Conservation (phyloP, 2,329 filamentous ascomycete species). For the Xylariales sp. region DNA sequence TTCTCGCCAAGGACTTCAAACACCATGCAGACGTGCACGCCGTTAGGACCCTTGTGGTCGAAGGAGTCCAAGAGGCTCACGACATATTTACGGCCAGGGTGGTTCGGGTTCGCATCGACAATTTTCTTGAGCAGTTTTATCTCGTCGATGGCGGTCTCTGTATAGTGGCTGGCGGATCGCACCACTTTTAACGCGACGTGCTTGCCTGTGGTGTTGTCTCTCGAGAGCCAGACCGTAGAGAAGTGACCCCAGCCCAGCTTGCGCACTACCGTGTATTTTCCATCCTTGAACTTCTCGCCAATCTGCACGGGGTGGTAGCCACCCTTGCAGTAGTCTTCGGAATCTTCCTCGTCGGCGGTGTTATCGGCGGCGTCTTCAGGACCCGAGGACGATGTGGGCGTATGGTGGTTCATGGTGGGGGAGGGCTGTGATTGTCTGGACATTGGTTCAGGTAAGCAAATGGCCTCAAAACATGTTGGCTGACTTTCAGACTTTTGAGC, state of each 20-base stretch:
- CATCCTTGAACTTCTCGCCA: slow-evolving; percentile 96
- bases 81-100: slow-evolving; percentile 91
- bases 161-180: slow-evolving; percentile 95
- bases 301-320: slow-evolving; percentile 94
- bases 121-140: slow-evolving; percentile 98
- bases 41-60: slow-evolving; percentile 95
- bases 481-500: too few relatives aligned
- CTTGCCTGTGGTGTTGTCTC: slow-evolving; percentile 83
- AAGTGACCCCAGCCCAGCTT: slow-evolving; percentile 99
- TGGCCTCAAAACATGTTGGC: too few relatives aligned
- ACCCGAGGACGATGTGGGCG: slow-evolving; percentile 72
- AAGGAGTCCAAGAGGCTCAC: slow-evolving; percentile 96
- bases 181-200: slow-evolving; percentile 98
- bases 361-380: slow-evolving; percentile 83
- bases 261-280: slow-evolving; percentile 91
- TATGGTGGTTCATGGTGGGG: slow-evolving; percentile 59
- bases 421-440: slow-evolving; percentile 52
- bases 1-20: slow-evolving; percentile 98
- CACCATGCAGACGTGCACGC: slow-evolving; percentile 97
- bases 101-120: slow-evolving; percentile 88
- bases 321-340: slow-evolving; percentile 98
- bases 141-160: slow-evolving; percentile 97
- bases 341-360: slow-evolving; percentile 97
- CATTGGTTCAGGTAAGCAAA: slow-evolving; percentile 22
- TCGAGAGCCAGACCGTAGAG: slow-evolving; percentile 85